Evolutionary conservation across 2,329 filamentous ascomycete genomes (phyloP), one percentile per base, ranked within the genome.

Genomic region (Leptographium lundbergii): DNA sequence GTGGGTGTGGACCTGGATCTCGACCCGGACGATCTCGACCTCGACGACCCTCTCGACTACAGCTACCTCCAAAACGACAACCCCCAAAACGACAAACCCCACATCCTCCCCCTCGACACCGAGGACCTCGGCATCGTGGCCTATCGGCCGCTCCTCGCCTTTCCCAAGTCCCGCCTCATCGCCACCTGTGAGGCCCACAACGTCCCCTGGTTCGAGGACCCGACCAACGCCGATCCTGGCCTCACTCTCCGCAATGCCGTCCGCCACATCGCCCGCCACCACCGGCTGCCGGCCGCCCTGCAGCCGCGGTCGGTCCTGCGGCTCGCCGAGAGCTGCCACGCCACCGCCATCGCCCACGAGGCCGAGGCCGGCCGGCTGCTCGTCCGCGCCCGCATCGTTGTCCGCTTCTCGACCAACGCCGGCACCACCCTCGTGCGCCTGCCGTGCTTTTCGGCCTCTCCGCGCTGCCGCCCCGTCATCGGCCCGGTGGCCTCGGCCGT

Each of bases 191-290:
- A 85, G 61, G 75, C 79, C n/a, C 79, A 85, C 63, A 72, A 76
- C 0, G 73, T 95, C 11, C 72, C 74, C 0, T 97, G 89, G 87
- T 88, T 90, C 63, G 89, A 94, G 68, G 94, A 99, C 69, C 74
- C 77, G 50, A 96, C 91, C 1, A 99, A 99, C 67, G 71, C 76
- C 19, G 87, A 96, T 66, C 79, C 77, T 10, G 90, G 85, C 0
- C 73, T 95, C 60, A 96, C 94, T 0, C 72, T 79, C 52, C 82
- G 94, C 45, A 99, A 99, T 67, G 85, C 92, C 0, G 76, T 96
- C 45, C 82, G 92, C 36, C 74, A 87, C 68, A 69, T 95, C 51
- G 77, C 81, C 24, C 72, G 75, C 29, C 71, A 78, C 5, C 72
- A 85, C 60, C 67, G 70, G 3, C 73, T 97, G 4, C 92, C 94